These are phyloP conservation scores for Eucalyptus camaldulensis DNA, from an alignment of 345 rosid species.

Conservation along the genomic window DNA sequence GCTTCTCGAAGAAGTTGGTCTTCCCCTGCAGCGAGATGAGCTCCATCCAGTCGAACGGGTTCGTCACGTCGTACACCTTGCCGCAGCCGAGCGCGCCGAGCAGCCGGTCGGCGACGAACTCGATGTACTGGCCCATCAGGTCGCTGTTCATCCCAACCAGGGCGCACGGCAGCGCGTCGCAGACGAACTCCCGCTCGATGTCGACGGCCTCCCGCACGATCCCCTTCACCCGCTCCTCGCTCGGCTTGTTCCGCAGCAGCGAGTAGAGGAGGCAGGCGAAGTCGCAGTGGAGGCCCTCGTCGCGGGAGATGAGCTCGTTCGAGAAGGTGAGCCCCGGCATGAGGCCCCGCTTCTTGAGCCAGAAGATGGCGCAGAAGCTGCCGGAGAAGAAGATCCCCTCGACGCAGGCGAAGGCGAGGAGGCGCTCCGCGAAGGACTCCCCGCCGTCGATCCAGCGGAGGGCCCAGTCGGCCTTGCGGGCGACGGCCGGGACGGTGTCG, in stretches of 20 bases:
- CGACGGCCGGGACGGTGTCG: conserved; percentile 72
- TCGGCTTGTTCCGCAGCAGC: conserved; percentile 31
- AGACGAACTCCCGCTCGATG: conserved; percentile 87
- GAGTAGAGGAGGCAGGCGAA: conserved; percentile 76
- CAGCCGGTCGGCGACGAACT: conserved; percentile 77
- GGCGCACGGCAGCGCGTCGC: conserved; percentile 86
- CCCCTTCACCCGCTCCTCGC: conserved; percentile 63
- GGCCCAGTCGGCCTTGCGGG: conserved; percentile 73
- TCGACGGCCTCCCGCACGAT: conserved; percentile 77
- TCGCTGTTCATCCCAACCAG: conserved; percentile 79
- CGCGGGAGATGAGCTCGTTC: conserved; percentile 86
- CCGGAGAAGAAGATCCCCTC: conserved; percentile 97
- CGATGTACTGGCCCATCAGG: conserved; percentile 78
- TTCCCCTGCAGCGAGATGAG: conserved; percentile 77
- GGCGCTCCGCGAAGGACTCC: conserved; percentile 63
- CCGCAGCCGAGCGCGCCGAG: conserved; percentile 57
- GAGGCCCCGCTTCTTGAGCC: conserved; percentile 85
- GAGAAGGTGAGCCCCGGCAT: conserved; percentile 95
- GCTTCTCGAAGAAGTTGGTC: conserved; percentile 78
- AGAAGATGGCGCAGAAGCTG: conserved; percentile 82
- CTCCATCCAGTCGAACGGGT: conserved; percentile 97
- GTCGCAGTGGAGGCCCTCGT: conserved; percentile 91
- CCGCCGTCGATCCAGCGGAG: conserved; percentile 75
- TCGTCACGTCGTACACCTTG: conserved; percentile 44
- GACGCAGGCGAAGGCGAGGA: conserved; percentile 84